Evolutionary conservation across 2,329 filamentous ascomycete species (phyloP).

Genomic region (Ascochyta koolunga): DNA sequence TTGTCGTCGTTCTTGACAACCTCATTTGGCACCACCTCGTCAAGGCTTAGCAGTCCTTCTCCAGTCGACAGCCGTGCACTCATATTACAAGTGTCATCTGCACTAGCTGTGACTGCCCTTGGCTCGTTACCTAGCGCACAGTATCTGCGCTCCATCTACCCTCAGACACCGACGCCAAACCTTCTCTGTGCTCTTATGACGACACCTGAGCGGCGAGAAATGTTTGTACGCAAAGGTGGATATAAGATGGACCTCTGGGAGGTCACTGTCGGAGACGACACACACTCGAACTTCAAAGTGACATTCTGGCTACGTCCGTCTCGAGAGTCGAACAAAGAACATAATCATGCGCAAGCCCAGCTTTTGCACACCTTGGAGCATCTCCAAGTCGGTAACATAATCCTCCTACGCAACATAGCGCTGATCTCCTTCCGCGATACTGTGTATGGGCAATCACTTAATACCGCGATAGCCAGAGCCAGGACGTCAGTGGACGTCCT

Average conservation of each 20-base stretch:
- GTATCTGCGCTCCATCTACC: constrained; percentile 70
- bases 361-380: constrained; percentile 51
- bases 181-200: constrained; percentile 81
- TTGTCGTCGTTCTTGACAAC: constrained; percentile 45
- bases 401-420: constrained; percentile 80
- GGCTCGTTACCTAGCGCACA: constrained; percentile 71
- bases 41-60: constrained; percentile 30
- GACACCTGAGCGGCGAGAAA: constrained; percentile 68
- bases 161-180: constrained; percentile 82
- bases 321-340: constrained; percentile 19
- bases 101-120: constrained; percentile 64
- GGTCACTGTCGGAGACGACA: constrained; percentile 76
- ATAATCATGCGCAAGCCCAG: constrained; percentile 28
- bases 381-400: constrained; percentile 74
- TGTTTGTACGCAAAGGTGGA: constrained; percentile 70
- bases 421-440: constrained; percentile 75
- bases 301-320: constrained; percentile 76
- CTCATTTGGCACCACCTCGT: constrained; percentile 44
- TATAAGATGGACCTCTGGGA: constrained; percentile 52
- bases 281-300: constrained; percentile 76
- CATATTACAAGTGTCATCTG: constrained; percentile 24
- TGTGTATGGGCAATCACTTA: constrained; percentile 85
- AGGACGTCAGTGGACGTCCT: constrained; percentile 69
- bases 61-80: constrained; percentile 17
- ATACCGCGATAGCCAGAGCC: constrained; percentile 72